Base-by-base conservation (phyloP, 1,139 yeast genomes). In the Taiozyma sp. region DNA sequence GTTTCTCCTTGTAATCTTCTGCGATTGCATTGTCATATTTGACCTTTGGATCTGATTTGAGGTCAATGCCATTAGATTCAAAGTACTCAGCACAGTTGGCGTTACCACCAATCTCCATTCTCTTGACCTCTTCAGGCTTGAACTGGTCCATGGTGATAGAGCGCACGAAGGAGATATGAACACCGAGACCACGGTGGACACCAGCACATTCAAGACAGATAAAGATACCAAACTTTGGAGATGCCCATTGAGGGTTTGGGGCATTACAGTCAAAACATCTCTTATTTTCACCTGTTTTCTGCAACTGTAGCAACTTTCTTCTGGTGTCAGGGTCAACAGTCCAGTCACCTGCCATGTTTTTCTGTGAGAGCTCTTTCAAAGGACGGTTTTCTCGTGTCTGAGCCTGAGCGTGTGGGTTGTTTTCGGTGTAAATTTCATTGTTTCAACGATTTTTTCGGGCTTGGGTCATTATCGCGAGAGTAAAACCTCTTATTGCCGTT, bases 231-330 rank as follows among this genome's bases (percentile, higher is more conserved):
- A 91, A 92, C 67, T 95, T 93, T 46, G 98, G 97, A 12, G 97
- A 89, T 5, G 99, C 97, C 99, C 99, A 93, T 65, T 95, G 97
- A 9, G 99, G 99, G 67, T 92, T 92, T 55, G 96, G 96, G 4
- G 97, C 96, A 42, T 78, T 80, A 70, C 99, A 95, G 70, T 93
- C 99, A 67, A 90, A 87, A 72, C 99, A 93, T 66, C 81, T 84
- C 72, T 88, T 89, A 76, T 92, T 92, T 24, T 77, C 84, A 44
- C 93, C 96, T 47, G 76, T 74, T 68, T 90, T 90, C 65, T 92
- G 97, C 57, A 91, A 73, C 45, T 82, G 81, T 58, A 91, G 74
- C 52, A 92, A 78, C 69, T 89, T 86, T 66, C 96, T 81, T 67
- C 96, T 83, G 54, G 89, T 85, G 63, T 89, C 96, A 29, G 97